Conservation (phyloP, 805 yeast genomes). For the Ogataea nitratoaversa region DNA sequence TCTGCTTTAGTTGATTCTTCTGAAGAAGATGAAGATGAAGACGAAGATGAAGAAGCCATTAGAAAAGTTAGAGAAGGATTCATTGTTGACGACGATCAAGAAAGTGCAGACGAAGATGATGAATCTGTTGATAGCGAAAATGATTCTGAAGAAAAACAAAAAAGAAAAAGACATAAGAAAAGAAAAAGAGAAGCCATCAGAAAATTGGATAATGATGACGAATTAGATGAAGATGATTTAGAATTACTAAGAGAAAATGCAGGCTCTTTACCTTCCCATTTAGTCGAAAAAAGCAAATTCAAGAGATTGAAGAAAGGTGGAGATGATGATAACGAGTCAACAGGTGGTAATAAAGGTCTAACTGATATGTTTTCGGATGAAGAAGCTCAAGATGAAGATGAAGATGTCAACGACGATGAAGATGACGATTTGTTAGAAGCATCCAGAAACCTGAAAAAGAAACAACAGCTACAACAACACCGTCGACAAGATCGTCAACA, state of each 20-base stretch:
- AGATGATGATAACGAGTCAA: conserved; percentile 29
- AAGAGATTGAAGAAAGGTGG: conserved; percentile 82
- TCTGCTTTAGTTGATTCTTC: conserved; percentile 58
- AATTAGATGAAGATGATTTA: conserved; percentile 90
- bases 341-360: conserved; percentile 37
- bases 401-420: conserved; percentile 28
- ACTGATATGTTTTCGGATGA: conserved; percentile 71
- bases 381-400: conserved; percentile 31
- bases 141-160: conserved; percentile 32
- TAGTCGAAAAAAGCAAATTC: conserved; percentile 44
- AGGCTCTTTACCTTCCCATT: conserved; percentile 54
- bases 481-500: conserved; percentile 17
- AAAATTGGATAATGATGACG: conserved; percentile 47
- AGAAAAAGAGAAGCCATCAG: conserved; percentile 34
- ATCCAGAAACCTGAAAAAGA: conserved; percentile 22
- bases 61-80: conserved; percentile 83
- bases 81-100: conserved; percentile 79
- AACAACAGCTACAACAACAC: conserved; percentile 20
- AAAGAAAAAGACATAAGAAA: conserved; percentile 29
- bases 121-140: conserved; percentile 15
- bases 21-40: conserved; percentile 83
- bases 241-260: conserved; percentile 88
- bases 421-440: conserved; percentile 31
- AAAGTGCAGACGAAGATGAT: conserved; percentile 14
- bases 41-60: conserved; percentile 88